Evolutionary conservation across 495 filamentous ascomycete species (phyloP), one percentile per base, ranked within the genome.

Genomic region (Delitschia confertaspora): DNA sequence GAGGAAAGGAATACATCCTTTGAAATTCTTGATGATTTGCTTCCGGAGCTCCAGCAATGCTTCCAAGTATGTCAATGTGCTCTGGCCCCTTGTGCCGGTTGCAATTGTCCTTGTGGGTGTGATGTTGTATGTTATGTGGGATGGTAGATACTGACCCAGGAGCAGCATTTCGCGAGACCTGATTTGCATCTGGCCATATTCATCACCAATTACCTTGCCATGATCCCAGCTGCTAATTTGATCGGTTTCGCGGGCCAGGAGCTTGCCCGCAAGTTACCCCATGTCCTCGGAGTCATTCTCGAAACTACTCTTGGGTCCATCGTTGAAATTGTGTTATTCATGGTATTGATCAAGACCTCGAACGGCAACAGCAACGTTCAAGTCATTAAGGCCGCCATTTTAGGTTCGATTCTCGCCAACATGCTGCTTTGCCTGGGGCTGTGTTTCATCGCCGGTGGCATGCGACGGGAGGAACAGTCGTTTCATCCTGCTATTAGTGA

Each of bases 181-280:
- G 71, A 85, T 11, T 63, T 67, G 20, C 70, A 83, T 48, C 59
- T 81, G 5, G 73, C 70, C 65, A 69, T 84, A 13, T 88, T 86
- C 63, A 62, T 75, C 26, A 72, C 83, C 49, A 81, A 79, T 37
- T 86, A 85, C 34, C 71, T 85, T 25, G 81, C 79, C 37, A 95
- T 96, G 80, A 73, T 95, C 3, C 88, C 88, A 2, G 79, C 80
- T 22, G 88, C 88, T 33, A 95, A 95, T 52, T 61, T 94, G 36
- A 71, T 94, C 20, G 85, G 85, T 0, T 95, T 95, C 57, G 82
- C 83, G 4, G 83, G 84, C 4, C 78, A 84, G 52, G 83, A 93
- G 58, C 62, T 93, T 46, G 80, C 83, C 1, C 71, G 81, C 47
- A 91, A 91, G 60, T 57, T 93, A 21, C 80, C 81, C 13, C 82